Conservation (phyloP, 108 stramenopile genomes). For the Cafeteria roenbergensis region DNA sequence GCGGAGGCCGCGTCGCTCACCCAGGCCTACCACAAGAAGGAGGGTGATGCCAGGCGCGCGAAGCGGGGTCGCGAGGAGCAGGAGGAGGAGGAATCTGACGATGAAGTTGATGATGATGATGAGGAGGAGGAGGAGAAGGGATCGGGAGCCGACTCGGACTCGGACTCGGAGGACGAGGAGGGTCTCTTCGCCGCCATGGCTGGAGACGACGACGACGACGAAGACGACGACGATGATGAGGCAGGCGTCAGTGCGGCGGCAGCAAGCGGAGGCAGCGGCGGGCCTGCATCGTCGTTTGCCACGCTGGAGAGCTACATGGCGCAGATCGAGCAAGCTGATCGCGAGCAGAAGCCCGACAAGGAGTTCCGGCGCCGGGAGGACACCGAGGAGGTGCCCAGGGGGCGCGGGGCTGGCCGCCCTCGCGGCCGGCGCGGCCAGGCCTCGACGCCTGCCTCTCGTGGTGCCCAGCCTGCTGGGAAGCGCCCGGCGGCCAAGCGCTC, state of each 20-base stretch:
- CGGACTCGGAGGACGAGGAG: constrained; percentile 3
- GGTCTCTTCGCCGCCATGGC: not conserved
- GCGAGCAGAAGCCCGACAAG: not conserved
- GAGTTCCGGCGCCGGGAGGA: not conserved
- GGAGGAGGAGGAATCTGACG: constrained; percentile 34
- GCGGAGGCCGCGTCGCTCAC: not conserved
- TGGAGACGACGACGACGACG: constrained; percentile 13
- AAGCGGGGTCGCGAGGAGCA: constrained; percentile 31
- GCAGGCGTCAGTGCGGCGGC: constrained; percentile 3
- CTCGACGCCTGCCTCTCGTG: no score
- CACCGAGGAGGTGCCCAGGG: no score
- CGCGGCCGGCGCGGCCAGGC: no score
- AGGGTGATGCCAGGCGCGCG: not conserved
- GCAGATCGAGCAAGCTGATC: not conserved
- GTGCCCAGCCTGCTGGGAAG: no score
- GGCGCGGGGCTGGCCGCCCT: no score
- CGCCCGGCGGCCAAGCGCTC: no score
- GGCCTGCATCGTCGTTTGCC: constrained; percentile 3
- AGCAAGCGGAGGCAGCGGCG: not conserved
- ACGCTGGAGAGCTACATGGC: not conserved
- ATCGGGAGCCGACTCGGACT: not conserved
- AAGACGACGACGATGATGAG: constrained; percentile 18
- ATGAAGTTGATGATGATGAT: constrained; percentile 22
- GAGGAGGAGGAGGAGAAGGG: constrained; percentile 7
- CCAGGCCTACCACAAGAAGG: not conserved